Percentiles rank a stretch among this genome's conserved stretches.
Evolutionary conservation across 805 yeast genomes (phyloP).

Genomic region (Trichomonascus vanleenenianus): DNA sequence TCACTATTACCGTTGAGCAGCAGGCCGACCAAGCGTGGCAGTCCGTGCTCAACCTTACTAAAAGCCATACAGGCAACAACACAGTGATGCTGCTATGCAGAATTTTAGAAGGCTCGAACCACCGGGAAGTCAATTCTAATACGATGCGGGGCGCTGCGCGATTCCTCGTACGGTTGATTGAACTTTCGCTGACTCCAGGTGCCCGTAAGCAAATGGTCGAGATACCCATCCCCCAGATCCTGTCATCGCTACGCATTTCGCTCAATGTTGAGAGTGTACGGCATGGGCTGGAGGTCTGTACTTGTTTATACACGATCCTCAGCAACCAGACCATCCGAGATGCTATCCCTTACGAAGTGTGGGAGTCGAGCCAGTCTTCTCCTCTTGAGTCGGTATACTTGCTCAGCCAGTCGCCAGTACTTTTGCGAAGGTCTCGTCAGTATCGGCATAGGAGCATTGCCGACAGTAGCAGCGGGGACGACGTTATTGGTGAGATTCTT

Average conservation of each 20-base stretch:
- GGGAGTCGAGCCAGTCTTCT: conserved; percentile 28
- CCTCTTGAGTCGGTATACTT: conserved; percentile 32
- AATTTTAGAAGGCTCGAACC: conserved; percentile 24
- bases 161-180: conserved; percentile 24
- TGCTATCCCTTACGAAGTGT: conserved; percentile 24
- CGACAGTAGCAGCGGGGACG: conserved; percentile 1
- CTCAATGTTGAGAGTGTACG: conserved; percentile 32
- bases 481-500: conserved; percentile 12
- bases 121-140: conserved; percentile 22
- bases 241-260: conserved; percentile 30
- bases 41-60: conserved; percentile 32
- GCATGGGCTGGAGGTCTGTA: conserved; percentile 35
- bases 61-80: conserved; percentile 32
- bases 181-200: background rate
- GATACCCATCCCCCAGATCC: conserved; percentile 26
- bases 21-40: conserved; percentile 33
- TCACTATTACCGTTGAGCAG: conserved; percentile 31
- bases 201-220: conserved; percentile 19
- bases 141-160: conserved; percentile 32
- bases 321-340: conserved; percentile 25
- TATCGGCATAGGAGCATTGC: background rate
- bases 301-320: conserved; percentile 35
- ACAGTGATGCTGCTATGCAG: conserved; percentile 28
- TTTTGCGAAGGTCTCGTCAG: conserved; percentile 4
- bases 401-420: conserved; percentile 4